Percentiles rank a stretch among this genome's conserved stretches.
phyloP scores from a whole-genome alignment of 2,329 filamentous ascomycete species.

The Alternaria sp. region DNA sequence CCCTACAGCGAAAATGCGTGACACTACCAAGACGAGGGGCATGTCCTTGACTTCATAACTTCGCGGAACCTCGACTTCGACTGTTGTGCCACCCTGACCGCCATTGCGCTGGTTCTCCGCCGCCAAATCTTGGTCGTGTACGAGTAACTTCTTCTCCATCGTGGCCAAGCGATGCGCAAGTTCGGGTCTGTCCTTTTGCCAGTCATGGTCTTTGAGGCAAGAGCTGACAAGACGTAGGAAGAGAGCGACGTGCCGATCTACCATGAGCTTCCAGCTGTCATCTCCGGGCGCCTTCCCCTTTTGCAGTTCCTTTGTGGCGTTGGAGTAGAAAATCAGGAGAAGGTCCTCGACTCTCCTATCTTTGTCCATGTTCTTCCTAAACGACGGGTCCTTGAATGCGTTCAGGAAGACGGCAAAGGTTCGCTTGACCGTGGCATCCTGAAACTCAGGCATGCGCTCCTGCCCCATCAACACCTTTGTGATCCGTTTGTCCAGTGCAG shows the following conservation, averaged over 20 bases:
- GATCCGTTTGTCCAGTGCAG: slow-evolving; percentile 76
- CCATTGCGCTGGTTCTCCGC: slow-evolving; percentile 64
- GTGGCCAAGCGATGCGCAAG: slow-evolving; percentile 78
- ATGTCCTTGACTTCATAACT: slow-evolving; percentile 97
- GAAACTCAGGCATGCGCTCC: slow-evolving; percentile 86
- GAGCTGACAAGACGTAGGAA: slow-evolving; percentile 86
- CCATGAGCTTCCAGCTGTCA: slow-evolving; percentile 87
- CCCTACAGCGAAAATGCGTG: slow-evolving; percentile 81
- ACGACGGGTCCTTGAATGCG: slow-evolving; percentile 85
- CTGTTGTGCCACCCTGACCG: slow-evolving; percentile 65
- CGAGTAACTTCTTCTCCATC: slow-evolving; percentile 90
- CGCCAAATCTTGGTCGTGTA: slow-evolving; percentile 89
- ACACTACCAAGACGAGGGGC: slow-evolving; percentile 87
- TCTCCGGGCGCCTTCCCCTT: slow-evolving; percentile 78
- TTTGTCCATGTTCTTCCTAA: slow-evolving; percentile 91
- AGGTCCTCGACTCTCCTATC: slow-evolving; percentile 91
- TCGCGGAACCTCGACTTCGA: slow-evolving; percentile 82
- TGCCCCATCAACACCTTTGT: slow-evolving; percentile 80
- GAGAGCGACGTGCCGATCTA: slow-evolving; percentile 91
- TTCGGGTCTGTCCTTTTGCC: slow-evolving; percentile 84
- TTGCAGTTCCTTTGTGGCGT: slow-evolving; percentile 87
- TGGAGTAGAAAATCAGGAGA: slow-evolving; percentile 94
- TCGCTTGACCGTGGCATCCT: slow-evolving; percentile 87
- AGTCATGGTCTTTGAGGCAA: slow-evolving; percentile 82
- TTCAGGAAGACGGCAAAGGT: slow-evolving; percentile 96